A percentile compares a stretch with the other conserved stretches of the same genome.
phyloP scores from a whole-genome alignment of 495 filamentous ascomycete species.

The Extremus antarcticus region DNA sequence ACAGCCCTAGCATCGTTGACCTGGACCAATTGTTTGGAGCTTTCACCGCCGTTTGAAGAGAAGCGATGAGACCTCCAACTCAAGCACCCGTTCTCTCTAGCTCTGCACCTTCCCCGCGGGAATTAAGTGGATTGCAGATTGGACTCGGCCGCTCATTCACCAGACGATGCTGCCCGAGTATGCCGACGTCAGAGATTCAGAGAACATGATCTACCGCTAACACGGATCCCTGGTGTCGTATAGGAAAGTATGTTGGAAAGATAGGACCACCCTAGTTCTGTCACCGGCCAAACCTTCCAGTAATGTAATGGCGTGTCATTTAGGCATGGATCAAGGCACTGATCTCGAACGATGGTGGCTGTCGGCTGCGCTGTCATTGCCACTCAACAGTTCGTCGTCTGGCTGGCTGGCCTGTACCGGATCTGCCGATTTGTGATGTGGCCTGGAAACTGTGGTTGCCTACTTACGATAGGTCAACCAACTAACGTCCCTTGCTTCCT shows the following conservation, averaged over 20 bases:
- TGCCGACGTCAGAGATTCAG: not conserved
- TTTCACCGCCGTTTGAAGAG: conserved; percentile 6
- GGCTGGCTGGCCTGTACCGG: no score
- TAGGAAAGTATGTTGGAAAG: not conserved
- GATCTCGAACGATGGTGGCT: not conserved
- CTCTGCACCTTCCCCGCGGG: not conserved
- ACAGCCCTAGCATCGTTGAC: not conserved
- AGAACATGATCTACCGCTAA: conserved; percentile 3
- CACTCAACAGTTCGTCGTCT: not conserved
- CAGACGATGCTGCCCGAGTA: not conserved
- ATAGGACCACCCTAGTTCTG: not conserved
- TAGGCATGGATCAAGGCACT: not conserved
- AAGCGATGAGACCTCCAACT: not conserved
- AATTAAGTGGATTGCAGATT: conserved; percentile 1
- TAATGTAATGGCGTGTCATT: not conserved
- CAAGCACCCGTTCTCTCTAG: not conserved
- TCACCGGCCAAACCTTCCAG: not conserved
- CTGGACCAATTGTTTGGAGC: conserved; percentile 9
- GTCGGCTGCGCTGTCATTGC: not conserved
- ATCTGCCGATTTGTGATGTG: no score
- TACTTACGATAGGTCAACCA: not conserved
- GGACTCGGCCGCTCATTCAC: not conserved
- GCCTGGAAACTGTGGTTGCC: not conserved
- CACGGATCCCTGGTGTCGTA: not conserved
- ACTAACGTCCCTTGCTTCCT: conserved; percentile 13